phyloP scores from a whole-genome alignment of 768 basidiomycete genomes.

The Tulasnella sp. region DNA sequence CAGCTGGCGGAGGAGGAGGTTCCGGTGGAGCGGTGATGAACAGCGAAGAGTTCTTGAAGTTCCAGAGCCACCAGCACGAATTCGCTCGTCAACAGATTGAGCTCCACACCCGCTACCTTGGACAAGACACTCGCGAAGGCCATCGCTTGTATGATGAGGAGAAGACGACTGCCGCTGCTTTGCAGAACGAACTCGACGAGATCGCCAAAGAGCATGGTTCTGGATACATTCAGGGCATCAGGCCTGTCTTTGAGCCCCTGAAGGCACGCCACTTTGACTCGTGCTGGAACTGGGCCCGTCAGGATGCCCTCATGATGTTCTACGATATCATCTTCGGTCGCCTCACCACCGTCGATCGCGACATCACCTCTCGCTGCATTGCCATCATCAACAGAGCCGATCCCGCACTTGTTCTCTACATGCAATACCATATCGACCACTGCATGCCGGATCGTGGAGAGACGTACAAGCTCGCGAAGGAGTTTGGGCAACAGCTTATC shows the following conservation, averaged over 20 bases:
- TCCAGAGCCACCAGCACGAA: constrained; percentile 85
- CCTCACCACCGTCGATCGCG: constrained; percentile 86
- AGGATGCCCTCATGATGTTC: constrained; percentile 93
- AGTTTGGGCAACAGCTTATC: constrained; percentile 91
- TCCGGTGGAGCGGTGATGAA: constrained; percentile 83
- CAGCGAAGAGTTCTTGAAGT: constrained; percentile 95
- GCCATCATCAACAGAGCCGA: constrained; percentile 96
- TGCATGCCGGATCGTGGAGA: constrained; percentile 74
- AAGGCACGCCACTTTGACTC: constrained; percentile 98
- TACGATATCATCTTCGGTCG: constrained; percentile 97
- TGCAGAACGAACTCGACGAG: constrained; percentile 81
- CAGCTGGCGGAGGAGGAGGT: constrained; percentile 44
- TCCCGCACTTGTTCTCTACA: constrained; percentile 79
- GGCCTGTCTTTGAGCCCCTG: constrained; percentile 85
- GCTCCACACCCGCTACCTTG: constrained; percentile 92
- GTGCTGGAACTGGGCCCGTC: constrained; percentile 98
- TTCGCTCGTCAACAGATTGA: constrained; percentile 91
- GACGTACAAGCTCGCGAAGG: constrained; percentile 89
- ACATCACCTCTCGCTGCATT: constrained; percentile 94
- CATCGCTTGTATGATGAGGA: constrained; percentile 82
- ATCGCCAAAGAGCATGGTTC: constrained; percentile 91
- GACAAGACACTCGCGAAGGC: constrained; percentile 84
- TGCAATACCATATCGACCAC: constrained; percentile 89
- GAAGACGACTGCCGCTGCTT: constrained; percentile 54
- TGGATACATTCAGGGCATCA: constrained; percentile 84